Evolutionary conservation across 2,329 filamentous ascomycete genomes (phyloP).

Genomic region (Sphaceloma murrayae): DNA sequence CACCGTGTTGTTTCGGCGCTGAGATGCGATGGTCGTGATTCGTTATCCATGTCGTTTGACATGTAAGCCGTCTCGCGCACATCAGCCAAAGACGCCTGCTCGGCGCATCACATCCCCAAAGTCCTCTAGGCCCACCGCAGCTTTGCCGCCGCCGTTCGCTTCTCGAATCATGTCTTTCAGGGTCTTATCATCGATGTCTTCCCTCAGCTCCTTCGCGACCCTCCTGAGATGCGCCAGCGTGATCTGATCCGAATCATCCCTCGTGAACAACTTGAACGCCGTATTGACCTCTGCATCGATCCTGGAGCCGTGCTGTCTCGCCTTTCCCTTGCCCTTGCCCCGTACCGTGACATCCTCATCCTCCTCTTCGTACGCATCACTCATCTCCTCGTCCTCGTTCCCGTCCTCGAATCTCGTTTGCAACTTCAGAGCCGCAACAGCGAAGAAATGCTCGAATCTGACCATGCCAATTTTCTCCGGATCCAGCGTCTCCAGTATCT

Average conservation of each 20-base stretch:
- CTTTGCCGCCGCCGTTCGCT: constrained; percentile 72
- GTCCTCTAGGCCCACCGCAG: constrained; percentile 64
- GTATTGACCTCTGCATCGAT: constrained; percentile 61
- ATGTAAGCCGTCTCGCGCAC: no score
- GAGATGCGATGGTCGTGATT: no score
- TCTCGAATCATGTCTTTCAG: constrained; percentile 91
- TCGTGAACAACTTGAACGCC: constrained; percentile 73
- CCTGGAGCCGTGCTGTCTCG: constrained; percentile 22
- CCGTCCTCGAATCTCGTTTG: constrained; percentile 33
- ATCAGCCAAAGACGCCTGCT: constrained; percentile 71
- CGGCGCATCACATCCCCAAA: constrained; percentile 79
- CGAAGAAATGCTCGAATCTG: constrained; percentile 70
- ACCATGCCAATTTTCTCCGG: constrained; percentile 71
- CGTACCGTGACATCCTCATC: constrained; percentile 34
- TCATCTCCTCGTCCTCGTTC: constrained; percentile 24
- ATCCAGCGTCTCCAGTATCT: constrained; percentile 74
- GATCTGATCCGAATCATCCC: constrained; percentile 53
- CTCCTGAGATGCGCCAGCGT: constrained; percentile 67
- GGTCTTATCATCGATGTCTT: constrained; percentile 73
- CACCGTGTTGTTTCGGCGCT: no score
- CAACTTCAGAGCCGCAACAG: constrained; percentile 79
- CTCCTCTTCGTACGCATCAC: constrained; percentile 30
- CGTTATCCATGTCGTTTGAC: no score
- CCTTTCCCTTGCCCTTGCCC: constrained; percentile 23
- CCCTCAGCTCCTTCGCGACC: constrained; percentile 71